Evolutionary conservation across 2,329 filamentous ascomycete species (phyloP).

Genomic region (Penicillium sclerotigenum): DNA sequence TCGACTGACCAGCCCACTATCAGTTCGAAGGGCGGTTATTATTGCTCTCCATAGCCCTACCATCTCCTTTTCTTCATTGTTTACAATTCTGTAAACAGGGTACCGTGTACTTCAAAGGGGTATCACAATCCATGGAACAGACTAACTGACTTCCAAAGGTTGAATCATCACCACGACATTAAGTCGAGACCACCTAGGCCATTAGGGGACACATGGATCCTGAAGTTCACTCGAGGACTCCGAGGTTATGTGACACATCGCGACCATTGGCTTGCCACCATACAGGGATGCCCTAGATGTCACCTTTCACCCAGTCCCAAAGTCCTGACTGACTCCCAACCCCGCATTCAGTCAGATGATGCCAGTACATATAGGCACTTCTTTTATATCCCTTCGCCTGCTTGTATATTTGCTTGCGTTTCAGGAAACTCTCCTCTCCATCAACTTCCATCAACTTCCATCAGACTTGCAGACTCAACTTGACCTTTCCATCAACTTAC

Average conservation of each 20-base stretch:
- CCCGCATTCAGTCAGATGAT: slow-evolving; percentile 27
- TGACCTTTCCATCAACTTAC: neutral
- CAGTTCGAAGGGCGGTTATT: neutral
- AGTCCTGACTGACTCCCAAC: slow-evolving; percentile 14
- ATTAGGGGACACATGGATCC: neutral
- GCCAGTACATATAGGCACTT: slow-evolving; percentile 16
- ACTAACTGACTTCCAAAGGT: neutral
- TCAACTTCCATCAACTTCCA: slow-evolving; percentile 7
- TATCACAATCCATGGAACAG: neutral
- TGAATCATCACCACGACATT: neutral
- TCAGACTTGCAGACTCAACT: neutral
- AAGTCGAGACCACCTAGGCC: neutral
- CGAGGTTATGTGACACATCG: neutral
- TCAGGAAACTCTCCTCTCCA: slow-evolving; percentile 1
- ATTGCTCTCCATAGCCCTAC: neutral
- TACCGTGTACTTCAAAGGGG: neutral
- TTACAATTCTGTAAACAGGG: neutral
- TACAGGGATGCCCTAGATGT: slow-evolving; percentile 21
- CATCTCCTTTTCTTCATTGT: neutral
- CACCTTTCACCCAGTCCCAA: slow-evolving; percentile 11
- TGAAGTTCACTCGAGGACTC: slow-evolving; percentile 6
- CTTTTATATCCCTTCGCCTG: neutral
- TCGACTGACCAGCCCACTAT: slow-evolving; percentile 1
- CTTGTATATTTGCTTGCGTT: neutral
- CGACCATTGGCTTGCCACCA: slow-evolving; percentile 13